Percentiles rank a stretch among this genome's conserved stretches.
These are phyloP conservation scores for Fraxinus velutina DNA, from an alignment of 305 asterid species.

Conservation along the genomic window DNA sequence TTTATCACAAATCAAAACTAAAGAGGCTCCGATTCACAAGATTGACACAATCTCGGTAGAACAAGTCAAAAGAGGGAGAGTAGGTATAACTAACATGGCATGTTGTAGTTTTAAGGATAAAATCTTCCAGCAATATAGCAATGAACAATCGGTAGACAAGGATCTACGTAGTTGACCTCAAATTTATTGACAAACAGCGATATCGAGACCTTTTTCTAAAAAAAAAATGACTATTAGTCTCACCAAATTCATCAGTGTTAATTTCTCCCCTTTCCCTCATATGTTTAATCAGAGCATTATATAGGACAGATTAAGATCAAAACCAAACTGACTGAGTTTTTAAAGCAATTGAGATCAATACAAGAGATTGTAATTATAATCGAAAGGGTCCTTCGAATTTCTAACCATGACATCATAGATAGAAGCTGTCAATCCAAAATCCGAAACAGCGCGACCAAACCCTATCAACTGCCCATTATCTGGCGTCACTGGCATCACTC, in stretches of 20 bases:
- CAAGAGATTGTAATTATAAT: not conserved
- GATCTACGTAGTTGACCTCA: not conserved
- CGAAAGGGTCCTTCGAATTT: not conserved
- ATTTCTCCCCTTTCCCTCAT: not conserved
- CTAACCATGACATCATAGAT: constrained; percentile 78
- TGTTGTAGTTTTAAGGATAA: not conserved
- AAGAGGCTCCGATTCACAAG: not conserved
- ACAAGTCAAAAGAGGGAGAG: not conserved
- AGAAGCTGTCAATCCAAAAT: constrained; percentile 68
- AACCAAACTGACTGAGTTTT: not conserved
- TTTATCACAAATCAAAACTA: not conserved
- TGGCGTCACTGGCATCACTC: constrained; percentile 60
- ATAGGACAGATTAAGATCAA: not conserved
- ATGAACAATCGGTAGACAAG: not conserved
- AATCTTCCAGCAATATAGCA: not conserved
- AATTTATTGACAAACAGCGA: not conserved
- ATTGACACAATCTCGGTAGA: not conserved
- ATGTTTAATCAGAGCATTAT: not conserved
- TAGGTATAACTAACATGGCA: not conserved
- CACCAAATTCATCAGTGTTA: not conserved
- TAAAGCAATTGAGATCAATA: not conserved
- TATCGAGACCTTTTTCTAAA: not conserved
- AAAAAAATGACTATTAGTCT: not conserved
- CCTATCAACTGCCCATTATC: constrained; percentile 69
- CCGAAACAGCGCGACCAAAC: constrained; percentile 87